Evolutionary conservation across 805 yeast genomes (phyloP).

Genomic region (Scheffersomyces stipitis): DNA sequence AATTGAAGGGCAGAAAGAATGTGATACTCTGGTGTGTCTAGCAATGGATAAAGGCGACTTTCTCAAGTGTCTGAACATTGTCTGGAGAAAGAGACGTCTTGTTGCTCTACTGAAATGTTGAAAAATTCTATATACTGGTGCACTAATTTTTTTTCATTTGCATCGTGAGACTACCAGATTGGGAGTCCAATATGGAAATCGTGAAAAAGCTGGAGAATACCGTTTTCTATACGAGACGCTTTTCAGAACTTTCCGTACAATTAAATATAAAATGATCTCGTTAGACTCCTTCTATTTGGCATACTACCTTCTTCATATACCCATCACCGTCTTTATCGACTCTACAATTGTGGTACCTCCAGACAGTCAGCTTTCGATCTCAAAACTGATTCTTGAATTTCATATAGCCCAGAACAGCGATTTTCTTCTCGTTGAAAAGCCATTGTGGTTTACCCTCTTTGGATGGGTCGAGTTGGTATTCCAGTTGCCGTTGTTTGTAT

Average conservation of each 20-base stretch:
- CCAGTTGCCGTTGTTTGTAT: slow-evolving; percentile 75
- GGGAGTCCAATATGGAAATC: too few species aligned
- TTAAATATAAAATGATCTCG: too few species aligned
- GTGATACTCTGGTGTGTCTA: too few species aligned
- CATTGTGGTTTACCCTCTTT: slow-evolving; percentile 72
- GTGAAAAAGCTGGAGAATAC: too few species aligned
- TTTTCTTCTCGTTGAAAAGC: slow-evolving; percentile 56
- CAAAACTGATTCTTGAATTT: slow-evolving; percentile 49
- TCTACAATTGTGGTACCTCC: slow-evolving; percentile 67
- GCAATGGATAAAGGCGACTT: too few species aligned
- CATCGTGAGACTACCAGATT: too few species aligned
- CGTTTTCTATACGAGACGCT: too few species aligned
- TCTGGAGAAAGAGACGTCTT: neutral
- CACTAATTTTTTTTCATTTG: too few species aligned
- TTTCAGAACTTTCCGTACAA: too few species aligned
- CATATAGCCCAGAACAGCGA: slow-evolving; percentile 72
- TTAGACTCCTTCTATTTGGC: slow-evolving; percentile 47
- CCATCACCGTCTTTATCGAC: slow-evolving; percentile 75
- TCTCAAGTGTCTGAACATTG: neutral
- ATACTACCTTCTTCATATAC: slow-evolving; percentile 66
- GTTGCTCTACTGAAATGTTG: too few species aligned
- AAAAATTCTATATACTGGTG: too few species aligned
- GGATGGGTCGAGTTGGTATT: slow-evolving; percentile 70
- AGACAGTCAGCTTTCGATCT: slow-evolving; percentile 46
- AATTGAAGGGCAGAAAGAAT: neutral